Evolutionary conservation across 257 asterid genomes (phyloP).

Genomic region (Forsythia viridissima): DNA sequence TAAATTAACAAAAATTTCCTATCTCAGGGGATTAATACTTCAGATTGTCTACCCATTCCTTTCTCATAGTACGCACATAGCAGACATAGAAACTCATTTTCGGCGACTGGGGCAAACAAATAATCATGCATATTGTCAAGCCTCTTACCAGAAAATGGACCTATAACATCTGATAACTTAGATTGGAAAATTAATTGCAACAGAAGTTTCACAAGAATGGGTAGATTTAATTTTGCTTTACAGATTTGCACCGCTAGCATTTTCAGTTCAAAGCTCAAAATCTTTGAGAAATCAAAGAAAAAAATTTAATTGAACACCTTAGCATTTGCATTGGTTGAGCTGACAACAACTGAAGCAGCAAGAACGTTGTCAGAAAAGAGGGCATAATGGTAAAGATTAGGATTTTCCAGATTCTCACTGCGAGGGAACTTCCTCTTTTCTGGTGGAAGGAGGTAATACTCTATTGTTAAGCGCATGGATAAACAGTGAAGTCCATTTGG

Average conservation of each 20-base stretch:
- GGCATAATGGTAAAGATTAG: slow-evolving; percentile 86
- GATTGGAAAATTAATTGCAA: slow-evolving; percentile 14
- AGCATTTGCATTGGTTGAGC: slow-evolving; percentile 80
- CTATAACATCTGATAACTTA: slow-evolving; percentile 2
- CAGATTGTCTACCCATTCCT: neutral
- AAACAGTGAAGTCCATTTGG: slow-evolving; percentile 95
- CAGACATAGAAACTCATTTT: neutral
- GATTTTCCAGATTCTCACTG: slow-evolving; percentile 83
- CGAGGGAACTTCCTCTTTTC: slow-evolving; percentile 83
- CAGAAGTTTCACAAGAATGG: neutral
- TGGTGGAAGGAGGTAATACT: slow-evolving; percentile 78
- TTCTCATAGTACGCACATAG: neutral
- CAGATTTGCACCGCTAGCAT: neutral
- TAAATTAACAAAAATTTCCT: neutral
- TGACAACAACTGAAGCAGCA: slow-evolving; percentile 98
- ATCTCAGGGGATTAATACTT: neutral
- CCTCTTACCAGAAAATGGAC: slow-evolving; percentile 9
- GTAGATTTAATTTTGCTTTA: slow-evolving; percentile 8
- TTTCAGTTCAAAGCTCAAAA: neutral
- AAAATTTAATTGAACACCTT: slow-evolving; percentile 51
- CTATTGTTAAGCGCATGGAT: slow-evolving; percentile 90
- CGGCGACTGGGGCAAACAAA: neutral
- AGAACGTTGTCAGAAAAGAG: slow-evolving; percentile 95
- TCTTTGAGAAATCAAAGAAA: slow-evolving; percentile 1
- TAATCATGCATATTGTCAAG: neutral